Evolutionary conservation across 306 rosid species (phyloP).

Genomic region (Cucumis melo): DNA sequence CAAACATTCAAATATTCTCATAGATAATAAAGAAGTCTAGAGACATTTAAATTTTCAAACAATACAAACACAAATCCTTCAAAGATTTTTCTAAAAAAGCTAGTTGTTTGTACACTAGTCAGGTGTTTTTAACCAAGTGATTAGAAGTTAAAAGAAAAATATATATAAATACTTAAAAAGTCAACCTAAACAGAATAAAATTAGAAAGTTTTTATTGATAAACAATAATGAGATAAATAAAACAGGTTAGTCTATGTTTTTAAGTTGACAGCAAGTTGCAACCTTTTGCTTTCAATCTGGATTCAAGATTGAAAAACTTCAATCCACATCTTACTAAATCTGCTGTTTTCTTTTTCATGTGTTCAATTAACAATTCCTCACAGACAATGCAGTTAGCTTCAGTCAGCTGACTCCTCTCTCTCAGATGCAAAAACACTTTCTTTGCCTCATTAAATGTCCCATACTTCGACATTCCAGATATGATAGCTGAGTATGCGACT

Average conservation of each 20-base stretch:
- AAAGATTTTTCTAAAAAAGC: too few relatives aligned
- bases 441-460: constrained; percentile 77
- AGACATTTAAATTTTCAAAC: neutral
- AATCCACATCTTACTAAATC: constrained; percentile 61
- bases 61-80: neutral
- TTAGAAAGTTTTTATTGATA: neutral
- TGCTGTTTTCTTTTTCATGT: constrained; percentile 72
- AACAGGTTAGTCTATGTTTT: neutral
- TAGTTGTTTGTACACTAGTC: too few relatives aligned
- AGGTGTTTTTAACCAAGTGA: too few relatives aligned
- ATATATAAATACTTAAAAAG: too few relatives aligned
- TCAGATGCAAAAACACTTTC: constrained; percentile 48
- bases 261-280: constrained; percentile 36
- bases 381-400: constrained; percentile 58
- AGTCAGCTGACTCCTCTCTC: constrained; percentile 35
- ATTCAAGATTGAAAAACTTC: constrained; percentile 72
- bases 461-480: constrained; percentile 64
- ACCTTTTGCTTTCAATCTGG: constrained; percentile 68
- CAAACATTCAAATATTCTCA: neutral
- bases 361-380: constrained; percentile 67
- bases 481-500: constrained; percentile 40
- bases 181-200: too few relatives aligned
- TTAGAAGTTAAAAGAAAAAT: too few relatives aligned
- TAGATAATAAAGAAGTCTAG: neutral
- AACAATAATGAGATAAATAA: neutral